Evolutionary conservation across 164 flowering plant species (phyloP).

Genomic region (Annona squamosa): DNA sequence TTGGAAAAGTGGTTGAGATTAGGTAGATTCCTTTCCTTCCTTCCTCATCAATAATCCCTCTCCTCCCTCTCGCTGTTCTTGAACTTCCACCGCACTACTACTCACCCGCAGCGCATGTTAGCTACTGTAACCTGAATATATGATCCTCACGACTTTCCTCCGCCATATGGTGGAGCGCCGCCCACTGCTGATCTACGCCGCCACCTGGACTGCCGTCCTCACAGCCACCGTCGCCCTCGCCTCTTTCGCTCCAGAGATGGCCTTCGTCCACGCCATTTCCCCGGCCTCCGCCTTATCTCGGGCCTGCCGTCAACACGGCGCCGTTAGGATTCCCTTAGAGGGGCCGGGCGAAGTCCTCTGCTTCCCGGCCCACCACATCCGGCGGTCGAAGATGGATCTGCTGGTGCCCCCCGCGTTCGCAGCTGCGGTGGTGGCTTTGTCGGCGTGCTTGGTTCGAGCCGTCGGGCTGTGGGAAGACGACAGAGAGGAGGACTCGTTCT

Average conservation of each 20-base stretch:
- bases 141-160: slow-evolving; percentile 1
- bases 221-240: slow-evolving; percentile 26
- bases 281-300: slow-evolving; percentile 21
- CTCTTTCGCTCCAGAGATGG: slow-evolving; percentile 31
- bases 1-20: not conserved
- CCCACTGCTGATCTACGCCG: slow-evolving; percentile 11
- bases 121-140: not conserved
- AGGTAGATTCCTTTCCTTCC: not conserved
- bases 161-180: not conserved
- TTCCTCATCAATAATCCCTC: not conserved
- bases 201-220: slow-evolving; percentile 27
- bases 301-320: slow-evolving; percentile 6
- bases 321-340: slow-evolving; percentile 51
- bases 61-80: not conserved
- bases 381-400: slow-evolving; percentile 36
- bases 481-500: not conserved
- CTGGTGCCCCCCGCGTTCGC: slow-evolving; percentile 65
- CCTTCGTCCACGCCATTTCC: slow-evolving; percentile 32
- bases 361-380: slow-evolving; percentile 41
- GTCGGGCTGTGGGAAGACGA: slow-evolving; percentile 39
- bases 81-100: too few species aligned
- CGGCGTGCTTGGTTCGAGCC: slow-evolving; percentile 55
- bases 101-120: not conserved
- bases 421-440: slow-evolving; percentile 47
- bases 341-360: slow-evolving; percentile 45